Evolutionary conservation across 1,139 yeast genomes (phyloP).

Genomic region (Tardiomyces blankii): DNA sequence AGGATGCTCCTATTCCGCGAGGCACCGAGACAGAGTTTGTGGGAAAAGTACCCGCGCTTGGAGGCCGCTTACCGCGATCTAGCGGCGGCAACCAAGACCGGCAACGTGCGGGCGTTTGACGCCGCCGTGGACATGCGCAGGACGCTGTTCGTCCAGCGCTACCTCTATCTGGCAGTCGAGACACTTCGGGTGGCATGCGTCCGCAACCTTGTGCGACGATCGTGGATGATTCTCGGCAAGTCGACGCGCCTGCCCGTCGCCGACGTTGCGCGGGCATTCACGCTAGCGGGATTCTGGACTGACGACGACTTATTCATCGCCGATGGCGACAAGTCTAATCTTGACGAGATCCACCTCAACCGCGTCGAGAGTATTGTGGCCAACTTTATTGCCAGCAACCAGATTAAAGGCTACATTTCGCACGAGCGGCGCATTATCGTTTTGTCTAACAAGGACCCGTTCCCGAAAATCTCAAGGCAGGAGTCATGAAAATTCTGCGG

Average conservation of each 20-base stretch:
- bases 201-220: slow-evolving; percentile 41
- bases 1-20: slow-evolving; percentile 17
- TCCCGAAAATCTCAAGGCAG: slow-evolving; percentile 32
- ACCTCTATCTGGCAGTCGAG: slow-evolving; percentile 53
- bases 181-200: slow-evolving; percentile 42
- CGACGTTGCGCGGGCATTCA: slow-evolving; percentile 39
- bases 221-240: slow-evolving; percentile 29
- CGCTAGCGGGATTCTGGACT: slow-evolving; percentile 17
- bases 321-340: slow-evolving; percentile 7
- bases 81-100: slow-evolving; percentile 39
- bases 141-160: slow-evolving; percentile 42
- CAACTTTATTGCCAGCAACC: slow-evolving; percentile 48
- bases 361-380: slow-evolving; percentile 68
- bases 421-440: slow-evolving; percentile 68
- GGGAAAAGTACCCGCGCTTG: slow-evolving; percentile 37
- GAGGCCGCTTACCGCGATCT: slow-evolving; percentile 38
- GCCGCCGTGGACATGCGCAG: slow-evolving; percentile 34
- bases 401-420: slow-evolving; percentile 73
- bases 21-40: slow-evolving; percentile 31
- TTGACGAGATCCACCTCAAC: slow-evolving; percentile 24
- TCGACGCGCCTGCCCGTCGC: slow-evolving; percentile 37
- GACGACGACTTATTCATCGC: neutral
- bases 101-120: slow-evolving; percentile 45
- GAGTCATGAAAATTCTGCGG: too few relatives aligned
- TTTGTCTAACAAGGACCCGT: slow-evolving; percentile 63